These are phyloP conservation scores for Sugiyamaella paludigena DNA, from an alignment of 1,139 yeast genomes.

Conservation along the genomic window DNA sequence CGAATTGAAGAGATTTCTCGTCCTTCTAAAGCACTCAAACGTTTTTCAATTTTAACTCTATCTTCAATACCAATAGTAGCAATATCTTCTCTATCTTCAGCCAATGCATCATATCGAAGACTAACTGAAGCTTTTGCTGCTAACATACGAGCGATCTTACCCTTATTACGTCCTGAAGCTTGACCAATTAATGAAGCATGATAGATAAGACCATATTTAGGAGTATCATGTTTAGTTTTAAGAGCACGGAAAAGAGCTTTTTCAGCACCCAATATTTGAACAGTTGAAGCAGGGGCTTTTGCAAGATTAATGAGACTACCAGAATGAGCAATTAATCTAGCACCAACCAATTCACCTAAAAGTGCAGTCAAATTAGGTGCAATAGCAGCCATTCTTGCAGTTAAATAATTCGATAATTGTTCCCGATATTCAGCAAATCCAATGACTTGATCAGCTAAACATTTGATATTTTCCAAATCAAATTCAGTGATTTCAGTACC, in stretches of 20 bases:
- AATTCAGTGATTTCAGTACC: conserved; percentile 93
- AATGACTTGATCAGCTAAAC: conserved; percentile 91
- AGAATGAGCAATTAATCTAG: conserved; percentile 95
- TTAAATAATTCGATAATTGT: conserved; percentile 81
- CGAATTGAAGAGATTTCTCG: conserved; percentile 48
- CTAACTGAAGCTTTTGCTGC: conserved; percentile 99
- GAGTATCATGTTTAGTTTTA: conserved; percentile 97
- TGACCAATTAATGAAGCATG: conserved; percentile 97
- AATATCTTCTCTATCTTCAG: conserved; percentile 88
- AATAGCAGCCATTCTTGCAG: conserved; percentile 95
- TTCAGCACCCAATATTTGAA: conserved; percentile 98
- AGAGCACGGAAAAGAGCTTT: conserved; percentile 98
- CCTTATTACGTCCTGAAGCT: conserved; percentile 97
- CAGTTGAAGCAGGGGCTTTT: conserved; percentile 98
- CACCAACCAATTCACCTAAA: conserved; percentile 98
- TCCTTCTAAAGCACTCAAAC: conserved; percentile 94
- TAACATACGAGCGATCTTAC: conserved; percentile 96
- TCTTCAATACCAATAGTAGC: conserved; percentile 92
- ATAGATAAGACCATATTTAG: conserved; percentile 95
- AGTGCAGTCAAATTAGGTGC: conserved; percentile 96
- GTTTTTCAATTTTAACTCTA: conserved; percentile 89
- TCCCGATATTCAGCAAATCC: conserved; percentile 94
- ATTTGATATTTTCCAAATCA: conserved; percentile 80
- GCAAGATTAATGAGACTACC: conserved; percentile 93
- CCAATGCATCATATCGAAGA: conserved; percentile 91